Percentiles rank a stretch among this genome's conserved stretches.
Conservation (phyloP, 805 yeast genomes). For the Candida anglica region DNA sequence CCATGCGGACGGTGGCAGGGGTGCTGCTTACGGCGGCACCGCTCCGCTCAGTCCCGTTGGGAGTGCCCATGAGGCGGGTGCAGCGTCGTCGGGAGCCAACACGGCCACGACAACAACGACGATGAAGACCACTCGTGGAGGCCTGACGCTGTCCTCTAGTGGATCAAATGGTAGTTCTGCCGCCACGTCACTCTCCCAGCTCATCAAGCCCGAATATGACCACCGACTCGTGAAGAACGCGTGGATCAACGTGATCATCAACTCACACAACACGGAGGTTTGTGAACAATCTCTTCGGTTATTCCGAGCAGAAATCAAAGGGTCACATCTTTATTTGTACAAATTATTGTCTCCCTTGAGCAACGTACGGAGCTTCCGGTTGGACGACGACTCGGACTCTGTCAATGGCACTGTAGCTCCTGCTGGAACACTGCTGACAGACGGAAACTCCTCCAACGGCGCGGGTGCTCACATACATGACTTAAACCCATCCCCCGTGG, state of each 20-base stretch:
- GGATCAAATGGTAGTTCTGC: too few species aligned
- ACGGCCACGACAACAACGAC: too few species aligned
- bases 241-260: conserved; percentile 37
- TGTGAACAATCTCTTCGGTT: conserved; percentile 40
- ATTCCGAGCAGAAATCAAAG: conserved; percentile 64
- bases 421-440: conserved; percentile 2
- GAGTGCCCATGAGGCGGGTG: too few species aligned
- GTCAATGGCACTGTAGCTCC: background rate
- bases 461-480: too few species aligned
- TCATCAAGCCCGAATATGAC: conserved; percentile 30
- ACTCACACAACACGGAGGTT: conserved; percentile 28
- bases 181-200: conserved; percentile 7
- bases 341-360: conserved; percentile 47
- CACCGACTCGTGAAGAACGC: conserved; percentile 21
- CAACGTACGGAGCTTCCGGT: conserved; percentile 3
- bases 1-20: too few species aligned
- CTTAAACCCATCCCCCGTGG: too few species aligned
- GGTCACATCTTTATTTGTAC: conserved; percentile 60
- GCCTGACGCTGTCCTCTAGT: too few species aligned
- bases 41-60: too few species aligned
- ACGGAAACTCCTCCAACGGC: conserved; percentile 4
- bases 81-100: too few species aligned
- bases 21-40: too few species aligned
- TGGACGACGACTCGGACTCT: conserved; percentile 3
- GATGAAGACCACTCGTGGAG: too few species aligned